These are phyloP conservation scores for Cercophora newfieldiana DNA, from an alignment of 495 filamentous ascomycete genomes.

Conservation along the genomic window DNA sequence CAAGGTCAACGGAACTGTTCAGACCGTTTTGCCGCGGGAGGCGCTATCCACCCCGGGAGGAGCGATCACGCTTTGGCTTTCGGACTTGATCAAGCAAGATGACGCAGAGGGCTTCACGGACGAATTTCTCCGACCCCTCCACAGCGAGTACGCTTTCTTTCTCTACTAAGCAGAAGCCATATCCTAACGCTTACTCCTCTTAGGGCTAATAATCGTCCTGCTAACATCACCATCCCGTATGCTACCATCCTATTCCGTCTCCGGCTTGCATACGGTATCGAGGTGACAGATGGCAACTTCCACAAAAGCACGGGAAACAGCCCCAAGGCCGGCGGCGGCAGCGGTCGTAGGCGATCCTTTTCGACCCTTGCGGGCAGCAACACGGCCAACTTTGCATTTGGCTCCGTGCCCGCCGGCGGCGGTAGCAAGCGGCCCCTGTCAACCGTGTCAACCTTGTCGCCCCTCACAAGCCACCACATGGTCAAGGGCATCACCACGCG, in stretches of 20 bases:
- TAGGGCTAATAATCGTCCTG: conserved; percentile 2
- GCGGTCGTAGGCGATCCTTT: conserved; percentile 1
- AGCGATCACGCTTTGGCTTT: conserved; percentile 14
- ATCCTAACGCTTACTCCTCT: conserved; percentile 10
- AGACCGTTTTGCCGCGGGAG: neutral
- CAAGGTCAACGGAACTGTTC: conserved; percentile 2
- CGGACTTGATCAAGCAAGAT: conserved; percentile 13
- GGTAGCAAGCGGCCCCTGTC: conserved; percentile 6
- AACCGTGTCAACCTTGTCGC: neutral
- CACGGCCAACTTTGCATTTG: neutral
- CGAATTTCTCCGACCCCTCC: conserved; percentile 9
- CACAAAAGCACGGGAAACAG: neutral
- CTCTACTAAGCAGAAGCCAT: conserved; percentile 1
- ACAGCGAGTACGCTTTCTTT: conserved; percentile 16
- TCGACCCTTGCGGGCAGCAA: conserved; percentile 5
- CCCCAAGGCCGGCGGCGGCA: conserved; percentile 3
- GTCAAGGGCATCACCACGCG: conserved; percentile 2
- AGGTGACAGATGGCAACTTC: conserved; percentile 4
- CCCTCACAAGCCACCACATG: neutral
- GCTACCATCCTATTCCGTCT: conserved; percentile 5
- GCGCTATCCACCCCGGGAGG: conserved; percentile 8
- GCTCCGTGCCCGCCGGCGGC: neutral
- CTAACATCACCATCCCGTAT: conserved; percentile 12
- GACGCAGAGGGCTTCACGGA: conserved; percentile 6
- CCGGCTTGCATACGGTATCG: neutral